Evolutionary conservation across 495 filamentous ascomycete species (phyloP).

Genomic region (Monascus purpureus): DNA sequence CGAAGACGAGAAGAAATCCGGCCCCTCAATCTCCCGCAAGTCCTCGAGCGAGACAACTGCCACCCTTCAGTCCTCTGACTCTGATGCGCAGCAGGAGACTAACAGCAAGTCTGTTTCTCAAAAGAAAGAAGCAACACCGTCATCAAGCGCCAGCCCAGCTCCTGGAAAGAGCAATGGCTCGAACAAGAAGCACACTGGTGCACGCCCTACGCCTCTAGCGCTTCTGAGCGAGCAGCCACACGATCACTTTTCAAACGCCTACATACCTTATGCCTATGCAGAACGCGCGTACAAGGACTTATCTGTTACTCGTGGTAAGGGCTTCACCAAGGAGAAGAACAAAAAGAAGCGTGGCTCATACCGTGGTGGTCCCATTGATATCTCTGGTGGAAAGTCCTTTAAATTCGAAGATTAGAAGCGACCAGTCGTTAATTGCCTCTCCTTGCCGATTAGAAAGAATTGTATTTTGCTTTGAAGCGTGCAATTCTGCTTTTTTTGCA

Average conservation of each 20-base stretch:
- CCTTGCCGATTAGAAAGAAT: too few relatives aligned
- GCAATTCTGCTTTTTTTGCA: too few relatives aligned
- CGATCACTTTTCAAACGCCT: slow-evolving; percentile 51
- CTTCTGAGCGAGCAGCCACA: slow-evolving; percentile 29
- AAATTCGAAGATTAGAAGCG: slow-evolving; percentile 64
- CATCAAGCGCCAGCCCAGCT: slow-evolving; percentile 29
- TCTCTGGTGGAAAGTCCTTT: slow-evolving; percentile 50
- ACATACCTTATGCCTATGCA: slow-evolving; percentile 74
- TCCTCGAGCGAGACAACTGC: slow-evolving; percentile 17
- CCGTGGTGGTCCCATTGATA: slow-evolving; percentile 71
- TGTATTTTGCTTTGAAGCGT: too few relatives aligned
- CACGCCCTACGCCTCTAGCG: slow-evolving; percentile 31
- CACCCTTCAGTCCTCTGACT: slow-evolving; percentile 22
- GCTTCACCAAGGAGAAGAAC: slow-evolving; percentile 99
- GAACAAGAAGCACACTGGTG: slow-evolving; percentile 35
- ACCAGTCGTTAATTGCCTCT: too few relatives aligned
- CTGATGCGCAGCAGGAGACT: slow-evolving; percentile 9
- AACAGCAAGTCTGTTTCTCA: slow-evolving; percentile 14
- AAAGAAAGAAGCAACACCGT: slow-evolving; percentile 18
- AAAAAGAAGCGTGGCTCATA: slow-evolving; percentile 82
- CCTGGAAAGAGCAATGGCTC: slow-evolving; percentile 27
- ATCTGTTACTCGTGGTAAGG: slow-evolving; percentile 82
- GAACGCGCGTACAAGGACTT: slow-evolving; percentile 76
- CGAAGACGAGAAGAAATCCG: slow-evolving; percentile 10
- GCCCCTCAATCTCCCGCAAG: slow-evolving; percentile 5